Evolutionary conservation across 2,329 filamentous ascomycete genomes (phyloP).

Genomic region (Thielaviopsis ethacetica): DNA sequence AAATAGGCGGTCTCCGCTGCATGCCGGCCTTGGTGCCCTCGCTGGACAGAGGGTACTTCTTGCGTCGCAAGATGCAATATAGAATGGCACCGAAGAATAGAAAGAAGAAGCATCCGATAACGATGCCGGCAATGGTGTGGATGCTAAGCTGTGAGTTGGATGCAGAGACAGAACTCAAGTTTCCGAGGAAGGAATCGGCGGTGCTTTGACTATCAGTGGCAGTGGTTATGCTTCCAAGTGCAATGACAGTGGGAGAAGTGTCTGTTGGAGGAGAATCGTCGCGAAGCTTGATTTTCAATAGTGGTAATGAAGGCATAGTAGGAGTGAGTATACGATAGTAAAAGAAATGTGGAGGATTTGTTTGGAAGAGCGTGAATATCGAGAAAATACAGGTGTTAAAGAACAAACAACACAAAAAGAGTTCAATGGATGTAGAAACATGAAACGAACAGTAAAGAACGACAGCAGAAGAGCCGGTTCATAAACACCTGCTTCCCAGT

Average conservation of each 20-base stretch:
- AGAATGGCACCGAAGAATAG: background rate
- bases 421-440: background rate
- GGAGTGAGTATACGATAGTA: background rate
- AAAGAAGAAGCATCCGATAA: background rate
- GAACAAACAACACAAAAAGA: no score
- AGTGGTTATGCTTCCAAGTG: background rate
- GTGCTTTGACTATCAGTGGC: background rate
- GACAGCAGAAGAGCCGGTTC: background rate
- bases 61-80: background rate
- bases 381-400: background rate
- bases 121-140: conserved; percentile 1
- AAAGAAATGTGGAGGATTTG: background rate
- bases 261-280: background rate
- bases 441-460: background rate
- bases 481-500: background rate
- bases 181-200: background rate
- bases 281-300: background rate
- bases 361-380: background rate
- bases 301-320: background rate
- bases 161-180: background rate
- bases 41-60: background rate
- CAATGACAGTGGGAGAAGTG: background rate
- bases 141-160: background rate
- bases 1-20: background rate
- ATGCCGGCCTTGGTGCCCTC: background rate